Base-by-base conservation (phyloP, 176 grass and related monocot genomes). In the Olyra latifolia region DNA sequence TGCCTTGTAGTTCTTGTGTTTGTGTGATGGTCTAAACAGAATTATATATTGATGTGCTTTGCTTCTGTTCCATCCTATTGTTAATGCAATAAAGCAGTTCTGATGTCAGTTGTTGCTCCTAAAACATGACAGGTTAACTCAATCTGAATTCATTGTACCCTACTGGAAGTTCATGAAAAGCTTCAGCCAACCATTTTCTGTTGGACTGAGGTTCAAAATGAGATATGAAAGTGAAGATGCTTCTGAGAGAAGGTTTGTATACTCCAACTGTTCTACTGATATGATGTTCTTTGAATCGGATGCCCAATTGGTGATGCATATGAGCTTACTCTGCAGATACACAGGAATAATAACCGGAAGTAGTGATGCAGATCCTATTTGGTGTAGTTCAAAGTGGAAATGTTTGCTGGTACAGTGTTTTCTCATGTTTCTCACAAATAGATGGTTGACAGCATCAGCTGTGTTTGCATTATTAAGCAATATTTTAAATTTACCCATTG, bases 351-450 rank as follows among this genome's bases (percentile, higher is more conserved):
- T 99, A 71, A 86, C 84, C 61, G 96, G 96, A 60, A 80, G 81
- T 45, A 50, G 88, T 1, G 92, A 95, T 23, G 49, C 84, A 1
- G 92, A 99, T 42, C 88, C 92, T 79, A 78, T 91, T 67, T 99
- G 96, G 96, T 86, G 78, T 84, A 82, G 86, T 86, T 99, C 96
- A 9, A 99, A 93, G 79, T 99, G 96, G 96, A 95, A 88, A 89
- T 93, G 90, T 85, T 71, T 99, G 69, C 74, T 88, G 91, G 97
- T 99, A 87, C 40, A 3, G 2, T 25, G 19, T 42, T 82, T 27
- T 49, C n/a, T 50, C 1, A 2, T 79, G 8, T 8, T 49, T 82
- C 14, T 46, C 23, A 39, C 7, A 25, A 25, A 59, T 79, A 15
- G n/a, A 77, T 69, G 35, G 12, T 63, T 86, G 4, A 23, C 22